Percentiles rank a stretch among this genome's conserved stretches.
Conservation (phyloP, 176 grass and related monocot genomes). For the Pharus latifolius region DNA sequence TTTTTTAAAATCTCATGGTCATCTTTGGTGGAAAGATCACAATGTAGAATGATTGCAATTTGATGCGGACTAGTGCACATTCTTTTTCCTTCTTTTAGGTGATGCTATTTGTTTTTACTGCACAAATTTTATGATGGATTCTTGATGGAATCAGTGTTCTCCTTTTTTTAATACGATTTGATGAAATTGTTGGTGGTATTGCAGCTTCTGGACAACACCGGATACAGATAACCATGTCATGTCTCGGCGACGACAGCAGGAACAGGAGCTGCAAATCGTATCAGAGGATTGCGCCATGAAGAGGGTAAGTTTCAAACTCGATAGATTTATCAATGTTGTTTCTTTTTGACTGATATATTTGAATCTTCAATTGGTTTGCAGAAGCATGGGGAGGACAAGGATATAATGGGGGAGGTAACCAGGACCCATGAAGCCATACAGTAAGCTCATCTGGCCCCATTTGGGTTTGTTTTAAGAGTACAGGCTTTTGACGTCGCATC, state of each 20-base stretch:
- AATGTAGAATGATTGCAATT: too few species aligned
- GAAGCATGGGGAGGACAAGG: slow-evolving; percentile 65
- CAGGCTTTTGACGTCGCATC: slow-evolving; percentile 10
- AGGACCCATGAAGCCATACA: slow-evolving; percentile 90
- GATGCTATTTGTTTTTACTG: background rate
- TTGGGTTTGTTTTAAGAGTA: background rate
- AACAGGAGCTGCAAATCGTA: slow-evolving; percentile 57
- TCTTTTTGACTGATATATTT: background rate
- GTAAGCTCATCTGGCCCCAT: slow-evolving; percentile 33
- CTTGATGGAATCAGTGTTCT: background rate
- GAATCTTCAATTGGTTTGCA: slow-evolving; percentile 24
- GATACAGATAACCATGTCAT: slow-evolving; percentile 52
- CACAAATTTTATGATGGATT: background rate
- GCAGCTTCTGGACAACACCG: slow-evolving; percentile 60
- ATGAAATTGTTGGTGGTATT: background rate
- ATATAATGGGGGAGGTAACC: slow-evolving; percentile 89
- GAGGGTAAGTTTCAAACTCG: slow-evolving; percentile 32
- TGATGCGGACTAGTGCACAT: background rate
- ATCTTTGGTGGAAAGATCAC: slow-evolving; percentile 35
- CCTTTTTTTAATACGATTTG: too few species aligned
- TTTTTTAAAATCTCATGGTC: slow-evolving; percentile 4
- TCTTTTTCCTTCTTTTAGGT: background rate
- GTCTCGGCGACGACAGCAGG: slow-evolving; percentile 42
- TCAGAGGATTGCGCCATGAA: slow-evolving; percentile 64
- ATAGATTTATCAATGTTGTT: background rate